These are phyloP conservation scores for Dactylis glomerata DNA, from an alignment of 176 grass and related monocot species.

Conservation along the genomic window DNA sequence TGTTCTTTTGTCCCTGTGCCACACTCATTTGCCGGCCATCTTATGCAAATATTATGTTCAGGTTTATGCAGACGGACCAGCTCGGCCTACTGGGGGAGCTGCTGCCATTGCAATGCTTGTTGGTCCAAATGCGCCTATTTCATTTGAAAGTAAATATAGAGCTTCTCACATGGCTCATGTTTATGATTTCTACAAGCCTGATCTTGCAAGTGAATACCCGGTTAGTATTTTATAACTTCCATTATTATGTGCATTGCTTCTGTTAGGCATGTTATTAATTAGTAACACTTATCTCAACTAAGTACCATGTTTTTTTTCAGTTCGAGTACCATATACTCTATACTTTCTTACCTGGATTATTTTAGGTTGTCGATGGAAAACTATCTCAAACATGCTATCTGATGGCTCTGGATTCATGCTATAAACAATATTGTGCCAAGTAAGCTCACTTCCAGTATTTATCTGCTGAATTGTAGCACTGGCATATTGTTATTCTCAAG, in stretches of 20 bases:
- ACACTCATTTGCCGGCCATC: neutral
- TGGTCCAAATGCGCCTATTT: conserved; percentile 91
- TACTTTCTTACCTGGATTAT: neutral
- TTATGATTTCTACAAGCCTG: conserved; percentile 98
- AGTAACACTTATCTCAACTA: neutral
- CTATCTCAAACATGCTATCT: conserved; percentile 97
- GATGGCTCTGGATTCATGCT: conserved; percentile 85
- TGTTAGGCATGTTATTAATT: conserved; percentile 10
- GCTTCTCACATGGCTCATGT: conserved; percentile 91
- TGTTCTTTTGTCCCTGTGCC: conserved; percentile 2
- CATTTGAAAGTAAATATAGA: conserved; percentile 92
- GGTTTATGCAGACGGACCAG: conserved; percentile 95
- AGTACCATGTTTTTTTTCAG: neutral
- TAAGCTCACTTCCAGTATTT: conserved; percentile 36
- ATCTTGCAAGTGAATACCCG: conserved; percentile 98
- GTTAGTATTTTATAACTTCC: conserved; percentile 40
- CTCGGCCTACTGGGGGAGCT: conserved; percentile 86
- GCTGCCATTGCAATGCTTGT: conserved; percentile 96
- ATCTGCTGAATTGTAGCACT: conserved; percentile 1
- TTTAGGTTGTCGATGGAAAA: conserved; percentile 98
- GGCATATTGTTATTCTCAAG: neutral
- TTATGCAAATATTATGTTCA: conserved; percentile 36
- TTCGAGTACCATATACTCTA: conserved; percentile 2
- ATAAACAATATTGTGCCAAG: conserved; percentile 71
- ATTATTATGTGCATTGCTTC: conserved; percentile 15